Base-by-base conservation (phyloP, 768 basidiomycete species). In the Postia placenta region DNA sequence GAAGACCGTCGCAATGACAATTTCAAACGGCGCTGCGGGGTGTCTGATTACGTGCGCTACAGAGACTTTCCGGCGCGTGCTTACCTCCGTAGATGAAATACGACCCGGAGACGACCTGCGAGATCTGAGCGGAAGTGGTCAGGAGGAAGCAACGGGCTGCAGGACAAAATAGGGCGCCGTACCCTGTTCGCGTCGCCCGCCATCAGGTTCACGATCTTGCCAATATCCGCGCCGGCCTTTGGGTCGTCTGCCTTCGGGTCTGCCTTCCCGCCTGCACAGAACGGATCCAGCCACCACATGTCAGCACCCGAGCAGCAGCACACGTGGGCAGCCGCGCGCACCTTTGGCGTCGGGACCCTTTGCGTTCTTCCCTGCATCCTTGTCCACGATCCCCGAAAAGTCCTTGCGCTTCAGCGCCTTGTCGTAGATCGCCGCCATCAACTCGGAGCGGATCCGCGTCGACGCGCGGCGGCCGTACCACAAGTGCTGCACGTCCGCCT, bases 191-290 rank as follows among this genome's bases (percentile, higher is more conserved):
- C 81, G 61, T 91, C 88, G 5, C 79, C 81, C 12, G 87, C 81
- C 90, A 94, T 94, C 28, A 93, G 67, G 55, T 91, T 90, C 47
- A 93, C 88, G 45, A 94, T 89, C 64, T 93, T 92, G 11, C 92
- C 92, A 11, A 87, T 74, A 61, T 92, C 87, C 6, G 92, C 92
- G 14, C 89, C 87, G 0, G 84, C 77, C 56, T 79, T 84, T 1
- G 82, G 78, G 25, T 87, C 72, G 50, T 69, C 68, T 27, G 43
- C 64, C 59, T 67, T 74, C 5, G 53, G 37, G 27, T 71, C 56
- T 67, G 71, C 9, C 42, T 33, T 33, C n/a, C n/a, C n/a, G 30
- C 30, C 30, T 33, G 50, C 30, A 15, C 15, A 33, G 15, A 33
- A 33, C 42, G 22, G 15, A 7, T 7, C 30, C 9, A 15, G 7